These are phyloP conservation scores for Saccharomyces mikatae DNA, from an alignment of 805 yeast genomes.

Conservation along the genomic window DNA sequence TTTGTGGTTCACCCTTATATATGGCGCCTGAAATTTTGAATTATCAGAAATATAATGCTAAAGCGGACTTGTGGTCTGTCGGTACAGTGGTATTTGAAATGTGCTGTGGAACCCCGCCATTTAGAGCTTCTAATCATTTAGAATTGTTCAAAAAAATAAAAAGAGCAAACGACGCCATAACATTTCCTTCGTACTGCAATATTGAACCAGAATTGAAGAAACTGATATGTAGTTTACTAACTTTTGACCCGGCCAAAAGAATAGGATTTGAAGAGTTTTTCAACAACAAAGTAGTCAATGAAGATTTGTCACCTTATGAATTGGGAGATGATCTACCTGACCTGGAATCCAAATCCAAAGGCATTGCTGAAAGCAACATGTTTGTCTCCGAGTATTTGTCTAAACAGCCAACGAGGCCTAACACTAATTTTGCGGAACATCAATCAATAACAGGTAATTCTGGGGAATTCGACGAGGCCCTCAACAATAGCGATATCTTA, in stretches of 20 bases:
- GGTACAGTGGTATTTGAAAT: slow-evolving; percentile 95
- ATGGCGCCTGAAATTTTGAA: slow-evolving; percentile 98
- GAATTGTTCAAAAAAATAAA: slow-evolving; percentile 84
- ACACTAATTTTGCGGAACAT: background rate
- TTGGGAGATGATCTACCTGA: slow-evolving; percentile 39
- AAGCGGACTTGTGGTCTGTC: slow-evolving; percentile 96
- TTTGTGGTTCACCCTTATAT: slow-evolving; percentile 94
- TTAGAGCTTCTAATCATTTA: slow-evolving; percentile 86
- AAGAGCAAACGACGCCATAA: slow-evolving; percentile 65
- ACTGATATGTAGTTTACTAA: slow-evolving; percentile 67
- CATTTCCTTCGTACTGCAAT: slow-evolving; percentile 63
- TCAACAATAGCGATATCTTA: background rate
- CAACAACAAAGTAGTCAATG: slow-evolving; percentile 54
- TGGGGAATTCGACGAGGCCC: background rate
- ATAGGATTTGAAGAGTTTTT: slow-evolving; percentile 87
- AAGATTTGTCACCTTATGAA: slow-evolving; percentile 37
- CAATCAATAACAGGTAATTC: background rate
- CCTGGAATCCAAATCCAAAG: slow-evolving; percentile 55
- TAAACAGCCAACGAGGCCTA: slow-evolving; percentile 17
- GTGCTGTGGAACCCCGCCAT: slow-evolving; percentile 95
- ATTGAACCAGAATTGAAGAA: slow-evolving; percentile 58
- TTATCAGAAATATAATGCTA: slow-evolving; percentile 92
- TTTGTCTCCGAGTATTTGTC: slow-evolving; percentile 76
- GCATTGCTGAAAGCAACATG: slow-evolving; percentile 60
- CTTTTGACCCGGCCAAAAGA: slow-evolving; percentile 79